Conservation (phyloP, 768 basidiomycete species). For the Suillus clintonianus region DNA sequence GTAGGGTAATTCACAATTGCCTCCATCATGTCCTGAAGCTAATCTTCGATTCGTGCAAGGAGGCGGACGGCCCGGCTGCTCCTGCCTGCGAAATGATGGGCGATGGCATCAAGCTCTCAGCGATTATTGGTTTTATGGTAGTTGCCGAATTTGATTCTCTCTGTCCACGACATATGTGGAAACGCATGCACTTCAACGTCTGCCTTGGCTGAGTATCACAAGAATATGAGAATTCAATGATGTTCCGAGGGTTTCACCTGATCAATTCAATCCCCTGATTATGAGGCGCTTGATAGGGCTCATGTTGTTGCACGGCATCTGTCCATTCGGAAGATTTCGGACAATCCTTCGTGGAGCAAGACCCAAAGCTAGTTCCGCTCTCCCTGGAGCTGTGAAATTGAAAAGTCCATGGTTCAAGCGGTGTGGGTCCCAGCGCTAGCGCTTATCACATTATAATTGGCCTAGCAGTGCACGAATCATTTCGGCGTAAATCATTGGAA, state of each 20-base stretch:
- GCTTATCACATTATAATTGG: neutral
- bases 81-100: neutral
- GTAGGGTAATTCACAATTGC: neutral
- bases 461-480: neutral
- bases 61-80: neutral
- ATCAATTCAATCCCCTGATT: neutral
- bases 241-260: neutral
- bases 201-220: neutral
- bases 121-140: neutral
- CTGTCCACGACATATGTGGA: neutral
- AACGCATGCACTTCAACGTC: neutral
- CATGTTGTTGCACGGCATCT: neutral
- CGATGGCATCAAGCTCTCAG: neutral
- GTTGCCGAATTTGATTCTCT: neutral
- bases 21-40: neutral
- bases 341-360: neutral
- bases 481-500: neutral
- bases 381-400: neutral
- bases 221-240: neutral
- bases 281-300: neutral
- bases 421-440: neutral
- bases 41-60: neutral
- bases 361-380: neutral
- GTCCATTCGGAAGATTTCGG: neutral
- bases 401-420: no score